Evolutionary conservation across 2,329 filamentous ascomycete species (phyloP).

Genomic region (Diaporthe longicolla): DNA sequence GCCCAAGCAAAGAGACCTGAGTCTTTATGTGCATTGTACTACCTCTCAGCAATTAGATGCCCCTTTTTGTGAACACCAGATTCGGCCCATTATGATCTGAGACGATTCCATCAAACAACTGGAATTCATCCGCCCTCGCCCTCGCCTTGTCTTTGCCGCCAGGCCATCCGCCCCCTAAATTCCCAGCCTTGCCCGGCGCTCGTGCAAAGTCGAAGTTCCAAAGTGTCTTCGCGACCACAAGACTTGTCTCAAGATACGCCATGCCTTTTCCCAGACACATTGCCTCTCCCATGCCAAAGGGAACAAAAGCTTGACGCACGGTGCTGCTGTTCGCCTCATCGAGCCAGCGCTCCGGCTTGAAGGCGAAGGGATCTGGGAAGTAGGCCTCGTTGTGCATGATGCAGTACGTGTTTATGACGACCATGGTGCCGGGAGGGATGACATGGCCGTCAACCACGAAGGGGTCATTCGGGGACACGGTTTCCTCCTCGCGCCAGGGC

Average conservation of each 20-base stretch:
- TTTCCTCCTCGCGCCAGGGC: slow-evolving; percentile 52
- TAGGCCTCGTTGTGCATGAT: too few relatives aligned
- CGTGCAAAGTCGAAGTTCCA: slow-evolving; percentile 41
- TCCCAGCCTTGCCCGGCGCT: slow-evolving; percentile 1
- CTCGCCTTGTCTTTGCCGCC: background rate
- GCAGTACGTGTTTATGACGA: too few relatives aligned
- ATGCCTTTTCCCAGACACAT: slow-evolving; percentile 53
- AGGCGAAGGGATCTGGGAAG: slow-evolving; percentile 42
- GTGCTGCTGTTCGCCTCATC: slow-evolving; percentile 45
- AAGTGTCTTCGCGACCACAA: slow-evolving; percentile 45
- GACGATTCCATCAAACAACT: slow-evolving; percentile 16
- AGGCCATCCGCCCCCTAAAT: background rate
- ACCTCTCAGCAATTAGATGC: too few relatives aligned
- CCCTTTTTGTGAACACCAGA: background rate
- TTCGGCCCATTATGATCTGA: slow-evolving; percentile 11
- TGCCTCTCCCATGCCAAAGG: slow-evolving; percentile 54
- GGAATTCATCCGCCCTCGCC: slow-evolving; percentile 9
- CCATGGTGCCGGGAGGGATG: too few relatives aligned
- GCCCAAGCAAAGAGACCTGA: too few relatives aligned
- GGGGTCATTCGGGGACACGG: slow-evolving; percentile 34
- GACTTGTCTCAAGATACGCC: slow-evolving; percentile 45
- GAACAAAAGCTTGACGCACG: slow-evolving; percentile 46
- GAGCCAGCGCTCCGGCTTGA: slow-evolving; percentile 54
- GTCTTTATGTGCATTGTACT: too few relatives aligned
- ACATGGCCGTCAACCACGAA: too few relatives aligned